A percentile compares a stretch with the other conserved stretches of the same genome.
Evolutionary conservation across 2,329 filamentous ascomycete genomes (phyloP).

Genomic region (Gyromitra esculenta): DNA sequence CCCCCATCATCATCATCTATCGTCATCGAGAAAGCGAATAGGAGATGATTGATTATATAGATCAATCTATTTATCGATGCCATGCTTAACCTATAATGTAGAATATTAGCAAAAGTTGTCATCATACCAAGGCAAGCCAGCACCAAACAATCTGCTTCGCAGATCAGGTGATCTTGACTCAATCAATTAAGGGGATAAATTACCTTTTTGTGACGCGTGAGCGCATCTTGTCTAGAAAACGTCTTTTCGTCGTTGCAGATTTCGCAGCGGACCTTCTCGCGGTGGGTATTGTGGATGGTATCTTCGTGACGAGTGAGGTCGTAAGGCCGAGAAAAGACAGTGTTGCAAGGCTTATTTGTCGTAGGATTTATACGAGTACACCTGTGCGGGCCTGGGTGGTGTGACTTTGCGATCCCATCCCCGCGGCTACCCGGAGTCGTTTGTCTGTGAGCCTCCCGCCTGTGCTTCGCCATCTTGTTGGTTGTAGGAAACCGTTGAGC

Average conservation of each 20-base stretch:
- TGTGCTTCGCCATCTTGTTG: conserved; percentile 89
- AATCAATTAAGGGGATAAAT: conserved; percentile 34
- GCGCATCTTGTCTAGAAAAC: conserved; percentile 92
- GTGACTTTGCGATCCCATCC: conserved; percentile 73
- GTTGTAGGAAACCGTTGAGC: conserved; percentile 88
- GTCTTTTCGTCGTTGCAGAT: conserved; percentile 96
- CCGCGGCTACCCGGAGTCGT: conserved; percentile 67
- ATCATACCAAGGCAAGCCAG: conserved; percentile 38
- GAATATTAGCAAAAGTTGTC: conserved; percentile 53
- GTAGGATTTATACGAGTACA: conserved; percentile 94
- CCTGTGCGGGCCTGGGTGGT: conserved; percentile 89
- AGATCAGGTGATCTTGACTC: conserved; percentile 28
- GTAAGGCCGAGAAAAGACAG: conserved; percentile 93
- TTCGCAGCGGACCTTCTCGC: conserved; percentile 92
- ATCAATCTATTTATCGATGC: conserved; percentile 56
- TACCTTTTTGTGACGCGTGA: conserved; percentile 82
- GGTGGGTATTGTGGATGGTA: conserved; percentile 93
- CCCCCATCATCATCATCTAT: conserved; percentile 37
- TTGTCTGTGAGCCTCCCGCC: conserved; percentile 88
- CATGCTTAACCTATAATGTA: conserved; percentile 57
- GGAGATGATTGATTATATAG: conserved; percentile 32
- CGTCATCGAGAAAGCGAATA: conserved; percentile 44
- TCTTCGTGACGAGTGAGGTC: conserved; percentile 96
- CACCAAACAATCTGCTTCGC: conserved; percentile 7
- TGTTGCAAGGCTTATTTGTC: conserved; percentile 93